Percentiles rank a stretch among this genome's conserved stretches.
phyloP scores from a whole-genome alignment of 164 flowering plant species.

The Malania oleifera region DNA sequence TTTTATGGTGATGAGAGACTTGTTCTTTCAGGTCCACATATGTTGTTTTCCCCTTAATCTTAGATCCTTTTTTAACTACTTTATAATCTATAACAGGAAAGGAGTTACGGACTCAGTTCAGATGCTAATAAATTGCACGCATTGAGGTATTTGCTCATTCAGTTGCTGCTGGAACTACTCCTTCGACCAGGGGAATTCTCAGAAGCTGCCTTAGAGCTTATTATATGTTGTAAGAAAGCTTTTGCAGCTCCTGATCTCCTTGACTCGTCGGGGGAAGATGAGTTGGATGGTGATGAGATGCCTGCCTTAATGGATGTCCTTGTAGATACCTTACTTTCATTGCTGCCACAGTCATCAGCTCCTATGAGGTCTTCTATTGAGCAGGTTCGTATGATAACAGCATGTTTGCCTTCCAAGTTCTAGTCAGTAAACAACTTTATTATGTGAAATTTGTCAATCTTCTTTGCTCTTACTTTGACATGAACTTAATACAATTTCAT shows the following conservation, averaged over 20 bases:
- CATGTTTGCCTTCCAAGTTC: too few relatives aligned
- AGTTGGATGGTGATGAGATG: conserved; percentile 35
- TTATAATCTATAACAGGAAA: conserved; percentile 47
- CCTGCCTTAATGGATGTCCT: conserved; percentile 86
- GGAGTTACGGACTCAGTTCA: conserved; percentile 38
- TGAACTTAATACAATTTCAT: too few relatives aligned
- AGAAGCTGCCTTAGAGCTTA: conserved; percentile 78
- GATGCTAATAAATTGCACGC: conserved; percentile 60
- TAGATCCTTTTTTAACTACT: too few relatives aligned
- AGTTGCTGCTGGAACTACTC: conserved; percentile 75
- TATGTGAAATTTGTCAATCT: too few relatives aligned
- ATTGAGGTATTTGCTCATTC: conserved; percentile 80
- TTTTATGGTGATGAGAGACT: not conserved
- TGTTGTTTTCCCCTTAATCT: conserved; percentile 5
- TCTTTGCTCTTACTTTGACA: too few relatives aligned
- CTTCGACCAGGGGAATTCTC: conserved; percentile 78
- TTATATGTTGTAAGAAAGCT: conserved; percentile 76
- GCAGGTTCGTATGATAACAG: conserved; percentile 46
- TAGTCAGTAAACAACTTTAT: too few relatives aligned
- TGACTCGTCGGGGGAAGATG: conserved; percentile 60
- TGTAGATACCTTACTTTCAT: conserved; percentile 80
- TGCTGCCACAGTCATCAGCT: conserved; percentile 84
- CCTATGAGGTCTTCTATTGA: conserved; percentile 82
- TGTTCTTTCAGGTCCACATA: not conserved
- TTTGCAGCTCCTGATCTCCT: conserved; percentile 45